These are phyloP conservation scores for Fusarium sp. DNA, from an alignment of 2,329 filamentous ascomycete species.

Conservation along the genomic window DNA sequence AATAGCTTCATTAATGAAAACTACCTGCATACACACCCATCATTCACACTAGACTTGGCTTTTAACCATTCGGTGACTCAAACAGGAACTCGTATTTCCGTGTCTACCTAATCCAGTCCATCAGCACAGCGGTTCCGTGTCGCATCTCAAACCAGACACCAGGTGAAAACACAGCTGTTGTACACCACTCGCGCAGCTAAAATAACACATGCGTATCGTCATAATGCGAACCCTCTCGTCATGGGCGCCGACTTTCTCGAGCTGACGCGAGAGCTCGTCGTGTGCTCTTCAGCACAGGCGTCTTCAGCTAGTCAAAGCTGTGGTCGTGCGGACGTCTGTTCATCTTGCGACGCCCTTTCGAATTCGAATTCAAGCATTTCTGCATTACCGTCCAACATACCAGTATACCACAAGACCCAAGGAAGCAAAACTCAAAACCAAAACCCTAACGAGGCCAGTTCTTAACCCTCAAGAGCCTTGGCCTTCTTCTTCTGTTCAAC, in stretches of 20 bases:
- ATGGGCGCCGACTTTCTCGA: slow-evolving; percentile 24
- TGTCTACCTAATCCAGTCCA: slow-evolving; percentile 50
- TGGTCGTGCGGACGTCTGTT: slow-evolving; percentile 39
- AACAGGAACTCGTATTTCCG: slow-evolving; percentile 47
- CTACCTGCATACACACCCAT: slow-evolving; percentile 18
- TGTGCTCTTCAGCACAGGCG: slow-evolving; percentile 40
- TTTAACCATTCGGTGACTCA: slow-evolving; percentile 28
- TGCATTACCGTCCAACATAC: slow-evolving; percentile 50
- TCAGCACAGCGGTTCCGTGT: slow-evolving; percentile 47
- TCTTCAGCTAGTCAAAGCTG: slow-evolving; percentile 47
- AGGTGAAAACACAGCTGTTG: slow-evolving; percentile 45
- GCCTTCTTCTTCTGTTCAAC: slow-evolving; percentile 98
- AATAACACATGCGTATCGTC: slow-evolving; percentile 35
- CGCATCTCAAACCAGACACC: slow-evolving; percentile 42
- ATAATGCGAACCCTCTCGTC: slow-evolving; percentile 28
- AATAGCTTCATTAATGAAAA: slow-evolving; percentile 23
- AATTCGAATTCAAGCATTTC: slow-evolving; percentile 48
- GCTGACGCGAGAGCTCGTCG: slow-evolving; percentile 31
- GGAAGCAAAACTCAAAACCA: slow-evolving; percentile 43
- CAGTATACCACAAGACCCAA: slow-evolving; percentile 44
- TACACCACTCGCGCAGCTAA: slow-evolving; percentile 45
- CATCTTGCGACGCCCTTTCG: slow-evolving; percentile 43
- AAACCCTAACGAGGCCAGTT: slow-evolving; percentile 20
- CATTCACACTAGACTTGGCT: slow-evolving; percentile 10
- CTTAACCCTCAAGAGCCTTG: slow-evolving; percentile 63